A percentile compares a stretch with the other conserved stretches of the same genome.
Evolutionary conservation across 106 monocot species (phyloP).

Genomic region (Apostasia shenzhenica): DNA sequence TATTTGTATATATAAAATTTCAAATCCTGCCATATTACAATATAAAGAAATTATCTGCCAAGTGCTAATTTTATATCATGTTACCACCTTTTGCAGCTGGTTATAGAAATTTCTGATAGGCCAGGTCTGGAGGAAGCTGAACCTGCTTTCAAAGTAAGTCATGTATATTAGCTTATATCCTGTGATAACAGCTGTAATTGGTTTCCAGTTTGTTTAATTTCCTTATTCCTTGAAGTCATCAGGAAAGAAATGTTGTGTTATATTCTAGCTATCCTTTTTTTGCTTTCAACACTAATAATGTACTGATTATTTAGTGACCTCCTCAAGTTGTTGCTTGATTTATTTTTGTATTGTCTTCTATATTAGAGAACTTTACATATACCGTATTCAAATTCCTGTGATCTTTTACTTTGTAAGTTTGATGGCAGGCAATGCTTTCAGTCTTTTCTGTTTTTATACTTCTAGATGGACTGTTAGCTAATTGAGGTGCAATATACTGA

Average conservation of each 20-base stretch:
- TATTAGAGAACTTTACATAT: background rate
- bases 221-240: background rate
- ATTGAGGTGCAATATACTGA: too few species aligned
- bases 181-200: background rate
- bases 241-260: background rate
- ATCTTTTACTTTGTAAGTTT: too few species aligned
- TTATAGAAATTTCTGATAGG: slow-evolving; percentile 7
- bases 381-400: background rate
- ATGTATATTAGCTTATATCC: background rate
- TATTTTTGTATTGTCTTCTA: background rate
- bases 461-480: too few species aligned
- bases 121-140: slow-evolving; percentile 12
- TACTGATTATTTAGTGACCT: background rate
- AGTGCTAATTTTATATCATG: background rate
- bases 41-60: background rate
- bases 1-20: background rate
- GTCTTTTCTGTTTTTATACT: too few species aligned
- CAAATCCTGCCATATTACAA: background rate
- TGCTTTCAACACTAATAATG: background rate
- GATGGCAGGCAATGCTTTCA: too few species aligned
- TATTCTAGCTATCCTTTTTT: too few species aligned
- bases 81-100: background rate
- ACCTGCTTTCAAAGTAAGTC: slow-evolving; percentile 11
- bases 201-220: background rate
- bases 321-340: background rate